Base-by-base conservation (phyloP, 2,329 filamentous ascomycete species). In the Juglanconis sp. region DNA sequence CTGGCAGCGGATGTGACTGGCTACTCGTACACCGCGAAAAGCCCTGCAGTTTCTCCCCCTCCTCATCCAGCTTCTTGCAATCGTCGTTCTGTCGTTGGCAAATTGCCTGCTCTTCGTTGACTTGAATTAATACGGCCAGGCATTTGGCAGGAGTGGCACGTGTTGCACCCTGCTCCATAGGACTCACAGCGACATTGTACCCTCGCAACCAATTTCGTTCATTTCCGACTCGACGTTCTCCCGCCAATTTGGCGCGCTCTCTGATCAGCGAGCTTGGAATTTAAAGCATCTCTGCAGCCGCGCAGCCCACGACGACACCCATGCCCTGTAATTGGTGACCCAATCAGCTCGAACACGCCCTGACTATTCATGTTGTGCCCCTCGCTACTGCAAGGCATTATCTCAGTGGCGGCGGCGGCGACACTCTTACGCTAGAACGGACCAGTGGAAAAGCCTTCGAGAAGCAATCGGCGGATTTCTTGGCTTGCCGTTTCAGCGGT, bases 141-240 rank as follows among this genome's bases (percentile, higher is more conserved):
- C 54, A 36, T 49, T 56, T 60, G 57, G 56, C 57, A 56, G 57
- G 34, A 56, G 51, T 55, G 57, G 46, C 57, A 54, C 54, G 49
- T 35, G 50, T n/a, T 10, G 34, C 52, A 55, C 51, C 51, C 55
- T 59, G 34, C 35, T 48, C 49, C 51, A 44, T 36, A 34, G 53
- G 53, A 56, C 55, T 60, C 50, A 49, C 47, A 47, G 51, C 49
- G 56, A 56, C 47, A 42, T 61, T 55, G 59, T 47, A 17, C 59
- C 51, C 50, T 60, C 40, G 8, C 44, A 47, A 47, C 55, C 57
- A 63, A 57, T 60, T 57, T 60, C 61, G 61, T 54, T 56, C 60
- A 63, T 63, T 48, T 63, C 60, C 60, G 60, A 48, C 50, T 42
- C 49, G 35, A 60, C 57, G 51, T 40, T 50, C 47, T 35, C 44